Evolutionary conservation across 1,139 yeast species (phyloP), one percentile per base, ranked within the genome.

Genomic region (Groenewaldozyma auringiensis): DNA sequence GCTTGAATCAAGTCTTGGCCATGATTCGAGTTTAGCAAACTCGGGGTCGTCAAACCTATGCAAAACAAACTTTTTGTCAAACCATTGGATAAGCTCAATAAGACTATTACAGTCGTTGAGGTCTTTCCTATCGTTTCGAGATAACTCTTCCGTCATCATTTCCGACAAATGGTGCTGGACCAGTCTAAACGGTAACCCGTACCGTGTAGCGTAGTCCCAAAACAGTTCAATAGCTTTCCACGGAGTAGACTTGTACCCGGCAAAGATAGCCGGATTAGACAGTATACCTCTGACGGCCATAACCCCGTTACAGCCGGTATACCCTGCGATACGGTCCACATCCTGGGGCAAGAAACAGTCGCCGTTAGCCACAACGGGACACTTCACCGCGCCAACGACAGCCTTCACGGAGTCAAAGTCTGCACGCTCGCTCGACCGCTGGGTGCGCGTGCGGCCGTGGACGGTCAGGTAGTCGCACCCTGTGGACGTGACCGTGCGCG

Each of bases 391-490:
- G 21, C 75, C 74, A 51, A 81, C 81, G 17, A 92, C 74, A 14
- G 68, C 64, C 55, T 75, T 78, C 36, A 92, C 89, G 14, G 95
- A 96, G 22, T 84, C 94, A 39, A 83, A 71, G 62, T 89, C 77
- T 1, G 82, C 94, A 0, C 96, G 94, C 36, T 77, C 76, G 0
- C 94, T 80, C 1, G 95, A 84, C 50, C 98, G 70, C 3, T 95
- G 94, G 40, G 76, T 78, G 57, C 82, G 81, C 1, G 95, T 81
- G 48, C 98, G 72, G 1, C 98, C 98, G 65, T 92, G 98, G 16
- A 94, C 92, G 0, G 96, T 88, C 44, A 92, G 81, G 66, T 82
- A 85, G 63, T 92, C 97, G 0, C 87, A 96, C 1, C 97, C 97
- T 1, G 94, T 88, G 2, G 69, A 76, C 62, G 88, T 94, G 14